Percentiles rank a stretch among this genome's conserved stretches.
Conservation (phyloP, 1,284 basidiomycete species). For the Rhodotorula mucilaginosa region DNA sequence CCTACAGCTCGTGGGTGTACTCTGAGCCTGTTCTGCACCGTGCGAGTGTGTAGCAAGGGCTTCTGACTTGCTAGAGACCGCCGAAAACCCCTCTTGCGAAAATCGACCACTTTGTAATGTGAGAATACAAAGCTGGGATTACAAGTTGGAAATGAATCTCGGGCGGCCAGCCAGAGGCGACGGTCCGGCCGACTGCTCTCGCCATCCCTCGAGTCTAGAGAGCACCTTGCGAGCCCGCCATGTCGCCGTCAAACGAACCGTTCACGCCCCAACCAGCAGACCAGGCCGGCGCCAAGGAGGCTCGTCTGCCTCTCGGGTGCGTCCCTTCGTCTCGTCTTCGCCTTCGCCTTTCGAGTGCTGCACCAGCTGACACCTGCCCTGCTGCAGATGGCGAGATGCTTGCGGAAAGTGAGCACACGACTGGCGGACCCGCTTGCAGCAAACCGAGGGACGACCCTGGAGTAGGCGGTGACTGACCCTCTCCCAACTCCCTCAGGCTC, state of each 20-base stretch:
- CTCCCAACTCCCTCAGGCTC: conserved; percentile 15
- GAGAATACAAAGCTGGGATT: neutral
- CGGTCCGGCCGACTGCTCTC: neutral
- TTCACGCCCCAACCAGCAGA: conserved; percentile 31
- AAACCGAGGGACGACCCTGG: no score
- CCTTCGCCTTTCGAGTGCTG: neutral
- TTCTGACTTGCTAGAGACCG: no score
- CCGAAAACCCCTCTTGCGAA: no score
- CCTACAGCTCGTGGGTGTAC: no score
- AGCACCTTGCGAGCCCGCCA: neutral
- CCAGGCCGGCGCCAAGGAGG: conserved; percentile 19
- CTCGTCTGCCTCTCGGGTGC: conserved; percentile 36
- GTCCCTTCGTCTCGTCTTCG: neutral
- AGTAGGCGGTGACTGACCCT: neutral
- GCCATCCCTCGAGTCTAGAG: no score
- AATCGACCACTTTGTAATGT: neutral
- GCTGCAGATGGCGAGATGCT: conserved; percentile 44
- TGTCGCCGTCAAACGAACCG: conserved; percentile 29
- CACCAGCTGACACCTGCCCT: neutral
- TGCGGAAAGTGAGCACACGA: conserved; percentile 36
- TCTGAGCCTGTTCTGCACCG: no score
- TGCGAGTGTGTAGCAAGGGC: no score
- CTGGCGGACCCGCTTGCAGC: neutral
- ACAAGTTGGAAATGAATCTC: neutral
- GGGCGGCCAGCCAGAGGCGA: no score